These are phyloP conservation scores for Endoconidiophora laricicola DNA, from an alignment of 2,329 filamentous ascomycete genomes.

Conservation along the genomic window DNA sequence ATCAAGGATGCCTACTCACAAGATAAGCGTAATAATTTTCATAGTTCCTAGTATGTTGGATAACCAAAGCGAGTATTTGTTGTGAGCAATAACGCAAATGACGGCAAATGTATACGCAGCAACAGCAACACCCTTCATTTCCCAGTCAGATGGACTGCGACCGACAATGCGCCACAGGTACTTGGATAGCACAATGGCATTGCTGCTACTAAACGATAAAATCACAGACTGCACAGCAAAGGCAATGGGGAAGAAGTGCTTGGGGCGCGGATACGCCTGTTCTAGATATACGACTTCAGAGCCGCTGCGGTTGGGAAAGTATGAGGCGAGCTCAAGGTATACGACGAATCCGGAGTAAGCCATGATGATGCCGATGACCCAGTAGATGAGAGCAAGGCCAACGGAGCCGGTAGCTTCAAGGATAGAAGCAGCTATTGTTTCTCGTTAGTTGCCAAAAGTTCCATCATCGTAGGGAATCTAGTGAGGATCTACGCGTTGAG, in stretches of 20 bases:
- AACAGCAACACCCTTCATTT: slow-evolving; percentile 49
- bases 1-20: slow-evolving; percentile 18
- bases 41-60: slow-evolving; percentile 40
- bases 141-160: slow-evolving; percentile 37
- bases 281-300: slow-evolving; percentile 53
- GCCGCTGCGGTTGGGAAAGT: slow-evolving; percentile 50
- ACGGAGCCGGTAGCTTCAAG: slow-evolving; percentile 43
- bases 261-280: slow-evolving; percentile 47
- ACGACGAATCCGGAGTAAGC: slow-evolving; percentile 37
- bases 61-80: slow-evolving; percentile 37
- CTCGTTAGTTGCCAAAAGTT: neutral
- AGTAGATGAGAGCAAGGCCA: slow-evolving; percentile 45
- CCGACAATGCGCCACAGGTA: slow-evolving; percentile 45
- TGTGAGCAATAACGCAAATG: slow-evolving; percentile 35
- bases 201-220: slow-evolving; percentile 49
- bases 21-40: slow-evolving; percentile 46
- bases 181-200: slow-evolving; percentile 44
- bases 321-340: slow-evolving; percentile 47
- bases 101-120: slow-evolving; percentile 44
- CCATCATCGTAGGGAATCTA: neutral
- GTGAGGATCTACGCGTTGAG: slow-evolving; percentile 37
- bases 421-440: slow-evolving; percentile 36
- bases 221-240: slow-evolving; percentile 48
- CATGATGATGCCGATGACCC: slow-evolving; percentile 45
- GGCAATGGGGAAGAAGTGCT: slow-evolving; percentile 45